phyloP scores from a whole-genome alignment of 2,329 filamentous ascomycete genomes.

The Talaromyces albobiverticillius region DNA sequence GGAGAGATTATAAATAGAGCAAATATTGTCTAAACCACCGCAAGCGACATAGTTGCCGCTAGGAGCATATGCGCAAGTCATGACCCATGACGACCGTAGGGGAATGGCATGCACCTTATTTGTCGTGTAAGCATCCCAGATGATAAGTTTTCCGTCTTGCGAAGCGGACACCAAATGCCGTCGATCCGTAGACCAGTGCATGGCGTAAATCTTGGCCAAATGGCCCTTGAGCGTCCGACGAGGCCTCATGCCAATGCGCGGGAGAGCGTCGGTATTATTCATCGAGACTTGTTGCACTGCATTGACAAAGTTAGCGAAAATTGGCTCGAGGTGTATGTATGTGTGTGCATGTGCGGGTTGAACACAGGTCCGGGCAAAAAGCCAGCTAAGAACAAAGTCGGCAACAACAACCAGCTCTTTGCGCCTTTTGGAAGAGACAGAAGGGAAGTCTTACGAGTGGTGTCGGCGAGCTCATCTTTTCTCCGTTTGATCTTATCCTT shows the following conservation, averaged over 20 bases:
- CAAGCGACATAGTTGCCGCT: conserved; percentile 98
- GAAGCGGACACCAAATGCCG: conserved; percentile 96
- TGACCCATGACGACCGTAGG: conserved; percentile 96
- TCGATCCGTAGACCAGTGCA: conserved; percentile 99
- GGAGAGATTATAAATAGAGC: conserved; percentile 98
- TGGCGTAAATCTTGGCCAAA: conserved; percentile 98
- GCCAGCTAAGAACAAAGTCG: conserved; percentile 9
- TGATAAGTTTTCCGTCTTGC: conserved; percentile 98
- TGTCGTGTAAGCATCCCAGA: conserved; percentile 99
- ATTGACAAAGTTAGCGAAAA: conserved; percentile 1
- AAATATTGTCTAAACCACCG: conserved; percentile 98
- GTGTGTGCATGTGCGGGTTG: not conserved
- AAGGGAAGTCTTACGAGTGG: conserved; percentile 65
- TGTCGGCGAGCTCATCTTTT: conserved; percentile 99
- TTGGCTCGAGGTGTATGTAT: not conserved
- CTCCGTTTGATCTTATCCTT: conserved; percentile 99
- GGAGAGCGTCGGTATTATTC: conserved; percentile 87
- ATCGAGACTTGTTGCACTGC: conserved; percentile 88
- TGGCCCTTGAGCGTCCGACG: conserved; percentile 97
- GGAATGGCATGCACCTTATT: conserved; percentile 99
- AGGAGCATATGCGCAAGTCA: conserved; percentile 98
- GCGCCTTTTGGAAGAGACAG: not conserved
- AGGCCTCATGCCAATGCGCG: conserved; percentile 94
- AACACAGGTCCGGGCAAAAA: not conserved
- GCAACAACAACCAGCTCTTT: not conserved